Base-by-base conservation (phyloP, 169 alveolate species). In the Toxoplasma gondii region DNA sequence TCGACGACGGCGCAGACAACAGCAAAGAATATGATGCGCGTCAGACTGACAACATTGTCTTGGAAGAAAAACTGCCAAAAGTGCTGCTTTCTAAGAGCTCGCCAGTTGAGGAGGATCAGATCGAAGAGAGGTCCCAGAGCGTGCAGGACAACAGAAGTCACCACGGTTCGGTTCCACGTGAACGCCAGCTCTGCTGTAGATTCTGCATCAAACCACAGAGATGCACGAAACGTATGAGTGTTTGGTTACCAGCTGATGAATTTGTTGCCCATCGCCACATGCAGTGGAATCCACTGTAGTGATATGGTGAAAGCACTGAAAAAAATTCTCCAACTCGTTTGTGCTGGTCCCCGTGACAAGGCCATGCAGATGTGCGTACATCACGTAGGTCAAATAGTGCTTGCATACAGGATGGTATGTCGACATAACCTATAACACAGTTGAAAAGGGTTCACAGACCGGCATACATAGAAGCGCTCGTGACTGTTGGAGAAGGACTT, bases 121-220 rank as follows among this genome's bases (percentile, higher is more conserved):
- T 86, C 95, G 88, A 93, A 70, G 53, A 93, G 43, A 27, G 95
- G 95, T 22, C 80, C 81, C 88, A 93, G 39, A n/a, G 93, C 95
- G 80, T 93, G 90, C n/a, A 82, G 39, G 67, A 44, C 36, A 16
- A 41, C 67, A 10, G 69, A 41, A 24, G 90, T 82, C 49, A 82
- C 36, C 41, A 82, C 41, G 58, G 70, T 31, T n/a, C 38, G 90
- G 67, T 82, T 82, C 90, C 90, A 82, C 1, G 69, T 31, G 67
- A 12, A 41, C 90, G 67, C 27, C 22, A 82, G 58, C 38, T 31
- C 84, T 16, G 41, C 84, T 34, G 84, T 44, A 36, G 2, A 19
- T 34, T 74, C 84, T 74, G 84, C 27, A 74, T 16, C 17, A 24
- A 64, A 4, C 36, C 78, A 29, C 34, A 64, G 12, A 64, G 78